Percentiles rank a stretch among this genome's conserved stretches.
These are phyloP conservation scores for Entomortierella parvispora DNA, from an alignment of 192 early-diverging fungal species.

Conservation along the genomic window DNA sequence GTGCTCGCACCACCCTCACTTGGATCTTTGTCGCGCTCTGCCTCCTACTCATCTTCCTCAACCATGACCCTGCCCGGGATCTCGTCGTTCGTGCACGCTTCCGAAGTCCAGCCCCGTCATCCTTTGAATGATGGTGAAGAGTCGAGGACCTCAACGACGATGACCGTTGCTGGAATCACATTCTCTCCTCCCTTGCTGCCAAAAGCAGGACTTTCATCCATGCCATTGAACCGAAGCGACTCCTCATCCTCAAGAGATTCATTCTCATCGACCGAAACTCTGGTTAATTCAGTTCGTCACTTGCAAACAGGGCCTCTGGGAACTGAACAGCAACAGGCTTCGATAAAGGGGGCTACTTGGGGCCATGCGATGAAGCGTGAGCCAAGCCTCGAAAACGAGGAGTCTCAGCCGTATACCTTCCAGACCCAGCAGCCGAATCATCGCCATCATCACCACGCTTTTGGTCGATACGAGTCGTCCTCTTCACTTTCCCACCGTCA, in stretches of 20 bases:
- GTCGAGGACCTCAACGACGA: background rate
- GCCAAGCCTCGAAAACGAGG: slow-evolving; percentile 11
- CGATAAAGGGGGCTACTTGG: no score
- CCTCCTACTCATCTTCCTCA: background rate
- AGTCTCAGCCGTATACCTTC: background rate
- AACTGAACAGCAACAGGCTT: no score
- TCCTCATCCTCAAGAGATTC: slow-evolving; percentile 1
- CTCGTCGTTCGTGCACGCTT: slow-evolving; percentile 29
- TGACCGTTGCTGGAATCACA: background rate
- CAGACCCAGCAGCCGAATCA: background rate
- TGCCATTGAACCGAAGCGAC: background rate
- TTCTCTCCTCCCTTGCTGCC: no score
- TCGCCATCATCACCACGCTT: no score
- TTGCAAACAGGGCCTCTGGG: slow-evolving; percentile 1
- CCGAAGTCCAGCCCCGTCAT: slow-evolving; percentile 3
- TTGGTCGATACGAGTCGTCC: no score
- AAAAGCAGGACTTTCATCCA: no score
- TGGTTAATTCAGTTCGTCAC: slow-evolving; percentile 9
- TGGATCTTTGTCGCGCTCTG: background rate
- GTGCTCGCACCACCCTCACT: background rate
- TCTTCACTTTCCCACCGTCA: background rate
- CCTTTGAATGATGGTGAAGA: background rate
- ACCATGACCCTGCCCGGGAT: slow-evolving; percentile 34
- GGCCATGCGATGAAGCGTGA: slow-evolving; percentile 22
- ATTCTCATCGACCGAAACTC: background rate